These are phyloP conservation scores for Parietichytrium sp. DNA, from an alignment of 108 stramenopile species.

Conservation along the genomic window DNA sequence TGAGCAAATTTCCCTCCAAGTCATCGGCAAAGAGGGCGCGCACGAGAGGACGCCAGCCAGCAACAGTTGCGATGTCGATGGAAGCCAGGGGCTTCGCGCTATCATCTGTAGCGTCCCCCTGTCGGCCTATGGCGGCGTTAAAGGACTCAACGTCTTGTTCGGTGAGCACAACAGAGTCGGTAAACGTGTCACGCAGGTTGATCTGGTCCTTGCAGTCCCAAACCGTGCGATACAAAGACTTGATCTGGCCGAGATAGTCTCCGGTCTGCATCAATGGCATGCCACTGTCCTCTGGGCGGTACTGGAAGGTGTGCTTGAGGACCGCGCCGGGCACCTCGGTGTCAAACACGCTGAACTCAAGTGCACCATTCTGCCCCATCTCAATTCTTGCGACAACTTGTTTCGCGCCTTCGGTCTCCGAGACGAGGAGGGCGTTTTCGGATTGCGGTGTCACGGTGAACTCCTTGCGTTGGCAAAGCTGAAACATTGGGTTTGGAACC, in stretches of 20 bases:
- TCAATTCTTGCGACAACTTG: background rate
- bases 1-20: constrained; percentile 2
- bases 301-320: constrained; percentile 12
- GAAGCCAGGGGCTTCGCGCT: background rate
- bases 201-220: constrained; percentile 37
- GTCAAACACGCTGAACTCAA: constrained; percentile 29
- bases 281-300: too few relatives aligned
- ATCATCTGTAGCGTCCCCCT: background rate
- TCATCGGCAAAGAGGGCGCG: background rate
- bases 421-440: background rate
- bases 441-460: background rate
- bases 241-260: background rate
- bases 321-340: constrained; percentile 35
- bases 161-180: background rate
- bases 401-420: background rate
- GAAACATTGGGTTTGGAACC: background rate
- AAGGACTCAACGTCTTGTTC: constrained; percentile 32
- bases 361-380: background rate
- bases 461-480: background rate
- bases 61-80: constrained; percentile 8
- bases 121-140: background rate
- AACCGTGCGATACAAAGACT: constrained; percentile 4
- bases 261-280: background rate
- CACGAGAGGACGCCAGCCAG: constrained; percentile 16
- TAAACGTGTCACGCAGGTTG: constrained; percentile 19